Base-by-base conservation (phyloP, 2,329 filamentous ascomycete species). In the Chaetoscypha palmicola region DNA sequence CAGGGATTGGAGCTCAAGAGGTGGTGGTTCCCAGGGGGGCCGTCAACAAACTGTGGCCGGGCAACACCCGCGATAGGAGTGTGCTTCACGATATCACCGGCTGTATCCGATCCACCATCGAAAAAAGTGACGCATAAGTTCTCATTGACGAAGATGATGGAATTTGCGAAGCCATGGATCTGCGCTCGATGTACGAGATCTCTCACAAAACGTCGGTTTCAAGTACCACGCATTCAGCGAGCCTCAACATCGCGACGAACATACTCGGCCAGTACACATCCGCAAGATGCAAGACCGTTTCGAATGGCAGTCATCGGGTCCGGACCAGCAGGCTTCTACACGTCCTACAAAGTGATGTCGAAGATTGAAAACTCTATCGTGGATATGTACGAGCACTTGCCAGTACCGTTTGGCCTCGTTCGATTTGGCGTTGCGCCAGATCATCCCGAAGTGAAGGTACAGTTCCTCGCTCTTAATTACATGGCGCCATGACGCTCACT, bases 391-490 rank as follows among this genome's bases (percentile, higher is more conserved):
- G 92, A 98, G 66, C 80, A 87, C 21, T 68, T 97, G 30, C 92
- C 92, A 0, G 89, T 94, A 3, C 92, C 92, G 0, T 98, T 87
- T 61, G 92, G 92, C 1, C 74, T 98, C 43, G 90, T 94, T 38
- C 76, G 92, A 43, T 95, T 92, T 60, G 92, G 92, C 7, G 92
- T 98, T 46, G 94, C 92, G n/a, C 92, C 92, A 4, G 92, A 98
- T 63, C 92, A 98, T 66, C 91, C 92, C 0, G 91, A 98, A 68
- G 92, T 98, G 54, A 98, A 98, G 79, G 88, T 92, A 46, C 31
- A 17, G 10, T 21, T 17, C 38, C 32, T 17, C 16, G 14, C 3
- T 34, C 17, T 17, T 16, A n/a, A n/a, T n/a, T n/a, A n/a, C n/a
- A n/a, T n/a, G n/a, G n/a, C n/a, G n/a, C n/a, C n/a, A n/a, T n/a